A percentile compares a stretch with the other conserved stretches of the same genome.
Conservation (phyloP, 1,284 basidiomycete species). For the Rhodotorula sp. region DNA sequence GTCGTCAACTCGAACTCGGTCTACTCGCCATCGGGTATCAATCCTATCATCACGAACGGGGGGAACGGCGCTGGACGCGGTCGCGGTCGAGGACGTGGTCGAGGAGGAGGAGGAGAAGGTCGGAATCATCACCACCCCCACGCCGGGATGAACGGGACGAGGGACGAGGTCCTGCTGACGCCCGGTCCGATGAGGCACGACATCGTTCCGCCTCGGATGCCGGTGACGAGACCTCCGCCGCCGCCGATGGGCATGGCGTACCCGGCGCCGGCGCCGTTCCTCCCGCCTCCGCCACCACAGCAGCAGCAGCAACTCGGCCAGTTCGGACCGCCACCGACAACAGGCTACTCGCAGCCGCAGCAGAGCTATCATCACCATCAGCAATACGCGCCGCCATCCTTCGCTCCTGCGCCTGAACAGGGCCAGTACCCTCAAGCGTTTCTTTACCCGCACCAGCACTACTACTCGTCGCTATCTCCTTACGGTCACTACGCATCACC, state of each 20-base stretch:
- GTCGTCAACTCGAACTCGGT: background rate
- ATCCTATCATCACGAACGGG: background rate
- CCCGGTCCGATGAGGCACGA: background rate
- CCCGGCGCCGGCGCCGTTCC: background rate
- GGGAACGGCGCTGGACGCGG: background rate
- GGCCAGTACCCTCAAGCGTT: too few relatives aligned
- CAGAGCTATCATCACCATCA: background rate
- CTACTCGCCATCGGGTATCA: too few relatives aligned
- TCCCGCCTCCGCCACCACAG: background rate
- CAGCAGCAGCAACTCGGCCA: background rate
- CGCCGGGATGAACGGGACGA: too few relatives aligned
- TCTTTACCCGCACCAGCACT: too few relatives aligned
- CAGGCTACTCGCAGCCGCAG: background rate
- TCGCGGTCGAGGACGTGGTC: background rate
- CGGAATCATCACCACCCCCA: background rate
- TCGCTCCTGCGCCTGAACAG: background rate
- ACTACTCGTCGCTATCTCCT: too few relatives aligned
- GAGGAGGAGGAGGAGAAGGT: background rate
- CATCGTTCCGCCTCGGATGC: background rate
- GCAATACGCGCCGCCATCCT: background rate
- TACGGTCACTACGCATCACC: too few relatives aligned
- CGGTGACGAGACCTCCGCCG: background rate
- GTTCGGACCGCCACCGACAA: background rate
- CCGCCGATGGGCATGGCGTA: constrained; percentile 13
- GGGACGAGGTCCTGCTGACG: background rate